Conservation (phyloP, 306 rosid genomes). For the Castanospermum australe region DNA sequence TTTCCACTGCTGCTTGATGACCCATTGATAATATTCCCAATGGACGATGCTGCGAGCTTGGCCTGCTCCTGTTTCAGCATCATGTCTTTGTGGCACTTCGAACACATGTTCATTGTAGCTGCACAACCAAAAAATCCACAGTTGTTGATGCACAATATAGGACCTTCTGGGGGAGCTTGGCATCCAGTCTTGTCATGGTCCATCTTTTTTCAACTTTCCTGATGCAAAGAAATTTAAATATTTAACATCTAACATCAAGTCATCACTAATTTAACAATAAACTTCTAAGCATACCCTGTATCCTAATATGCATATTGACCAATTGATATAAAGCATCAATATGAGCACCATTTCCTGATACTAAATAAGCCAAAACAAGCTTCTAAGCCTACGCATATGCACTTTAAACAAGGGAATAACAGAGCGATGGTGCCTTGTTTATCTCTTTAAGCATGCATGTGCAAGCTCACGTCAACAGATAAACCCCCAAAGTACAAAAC, state of each 20-base stretch:
- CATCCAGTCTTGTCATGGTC: conserved; percentile 93
- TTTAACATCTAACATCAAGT: neutral
- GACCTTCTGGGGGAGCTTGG: conserved; percentile 92
- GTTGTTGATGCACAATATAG: conserved; percentile 78
- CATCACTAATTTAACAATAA: neutral
- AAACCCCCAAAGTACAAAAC: neutral
- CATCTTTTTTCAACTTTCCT: conserved; percentile 65
- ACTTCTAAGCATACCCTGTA: neutral
- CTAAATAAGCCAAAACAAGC: neutral
- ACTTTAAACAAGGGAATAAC: neutral
- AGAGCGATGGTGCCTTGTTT: neutral
- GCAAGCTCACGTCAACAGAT: neutral
- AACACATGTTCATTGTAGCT: conserved; percentile 94
- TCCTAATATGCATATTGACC: neutral
- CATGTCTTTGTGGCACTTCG: conserved; percentile 90
- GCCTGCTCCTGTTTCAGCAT: conserved; percentile 85
- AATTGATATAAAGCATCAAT: neutral
- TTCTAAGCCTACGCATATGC: neutral
- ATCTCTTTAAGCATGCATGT: conserved; percentile 1
- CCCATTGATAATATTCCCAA: conserved; percentile 81
- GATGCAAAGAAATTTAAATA: conserved; percentile 27
- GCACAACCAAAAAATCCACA: conserved; percentile 94
- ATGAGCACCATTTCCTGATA: neutral
- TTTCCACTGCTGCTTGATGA: conserved; percentile 59
- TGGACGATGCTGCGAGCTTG: conserved; percentile 79